Base-by-base conservation (phyloP, 352 stramenopile species). In the Phytophthora nicotianae region DNA sequence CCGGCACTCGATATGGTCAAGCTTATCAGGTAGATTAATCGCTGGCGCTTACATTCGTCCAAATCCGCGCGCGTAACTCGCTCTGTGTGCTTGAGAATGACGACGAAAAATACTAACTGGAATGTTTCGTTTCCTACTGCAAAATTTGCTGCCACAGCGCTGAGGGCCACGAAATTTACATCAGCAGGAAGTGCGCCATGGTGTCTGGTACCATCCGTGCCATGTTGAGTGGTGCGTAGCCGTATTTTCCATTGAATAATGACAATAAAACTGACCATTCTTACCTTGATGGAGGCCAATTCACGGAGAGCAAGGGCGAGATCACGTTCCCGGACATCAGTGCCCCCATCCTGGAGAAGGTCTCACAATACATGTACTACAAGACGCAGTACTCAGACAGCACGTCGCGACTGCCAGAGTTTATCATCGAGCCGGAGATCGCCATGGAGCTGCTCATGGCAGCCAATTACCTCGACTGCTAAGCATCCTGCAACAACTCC, bases 301-400 rank as follows among this genome's bases (percentile, higher is more conserved):
- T 98, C 62, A 95, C 82, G 17, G 91, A 98, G 66, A 97, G 85
- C 81, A 93, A 96, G 62, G 93, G 93, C 57, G 93, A 99, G 70
- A 98, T 99, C 72, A 91, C 84, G 29, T 99, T 99, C 70, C 96
- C 95, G 0, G 97, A 92, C 58, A 99, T 99, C 67, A 91, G 90
- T 46, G 94, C 91, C 20, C 84, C 88, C 26, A 98, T 99, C 61
- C 72, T 99, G 17, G 98, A 99, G 73, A 98, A 98, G 65, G 93
- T 98, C 29, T 96, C 97, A 42, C 93, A 98, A 77, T 99, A 99
- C 86, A 90, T 99, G 62, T 98, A 99, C 83, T 99, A 99, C 84
- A 99, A 99, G 85, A 89, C 88, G 43, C 79, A 90, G 74, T 98
- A 98, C 76, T 95, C 88, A 19, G 98, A 99, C 72, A 97, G 88